Conservation (phyloP, 2,329 filamentous ascomycete species). For the Pleurostoma richardsiae region DNA sequence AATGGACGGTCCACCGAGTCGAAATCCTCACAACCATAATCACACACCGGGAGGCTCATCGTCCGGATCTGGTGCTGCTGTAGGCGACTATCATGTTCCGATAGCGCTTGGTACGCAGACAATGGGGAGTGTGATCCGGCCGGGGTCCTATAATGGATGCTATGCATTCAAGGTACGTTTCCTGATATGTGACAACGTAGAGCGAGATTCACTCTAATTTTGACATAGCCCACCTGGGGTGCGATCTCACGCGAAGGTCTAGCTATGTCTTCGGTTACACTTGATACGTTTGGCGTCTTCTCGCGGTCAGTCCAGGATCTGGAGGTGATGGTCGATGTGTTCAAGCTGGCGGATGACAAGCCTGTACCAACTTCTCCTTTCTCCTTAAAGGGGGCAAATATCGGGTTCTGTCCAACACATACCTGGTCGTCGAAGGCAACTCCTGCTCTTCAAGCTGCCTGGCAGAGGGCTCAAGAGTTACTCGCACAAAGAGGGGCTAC, state of each 20-base stretch:
- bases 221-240: conserved; percentile 50
- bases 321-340: conserved; percentile 46
- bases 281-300: conserved; percentile 60
- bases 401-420: neutral
- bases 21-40: conserved; percentile 47
- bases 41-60: conserved; percentile 64
- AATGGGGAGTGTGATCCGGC: conserved; percentile 57
- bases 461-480: conserved; percentile 31
- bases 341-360: conserved; percentile 47
- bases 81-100: conserved; percentile 58
- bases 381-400: neutral
- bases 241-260: conserved; percentile 56
- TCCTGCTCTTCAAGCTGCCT: conserved; percentile 20
- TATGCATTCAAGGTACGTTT: conserved; percentile 48
- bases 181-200: conserved; percentile 15
- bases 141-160: conserved; percentile 58
- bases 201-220: neutral
- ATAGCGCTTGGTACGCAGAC: conserved; percentile 61
- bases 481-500: conserved; percentile 40
- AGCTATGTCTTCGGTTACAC: conserved; percentile 50
- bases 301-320: conserved; percentile 53
- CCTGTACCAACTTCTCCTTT: conserved; percentile 6
- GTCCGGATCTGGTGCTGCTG: conserved; percentile 60
- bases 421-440: neutral
- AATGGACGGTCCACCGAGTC: conserved; percentile 44